A percentile compares a stretch with the other conserved stretches of the same genome.
phyloP scores from a whole-genome alignment of 768 basidiomycete species.

The Leccinum incarnatum region DNA sequence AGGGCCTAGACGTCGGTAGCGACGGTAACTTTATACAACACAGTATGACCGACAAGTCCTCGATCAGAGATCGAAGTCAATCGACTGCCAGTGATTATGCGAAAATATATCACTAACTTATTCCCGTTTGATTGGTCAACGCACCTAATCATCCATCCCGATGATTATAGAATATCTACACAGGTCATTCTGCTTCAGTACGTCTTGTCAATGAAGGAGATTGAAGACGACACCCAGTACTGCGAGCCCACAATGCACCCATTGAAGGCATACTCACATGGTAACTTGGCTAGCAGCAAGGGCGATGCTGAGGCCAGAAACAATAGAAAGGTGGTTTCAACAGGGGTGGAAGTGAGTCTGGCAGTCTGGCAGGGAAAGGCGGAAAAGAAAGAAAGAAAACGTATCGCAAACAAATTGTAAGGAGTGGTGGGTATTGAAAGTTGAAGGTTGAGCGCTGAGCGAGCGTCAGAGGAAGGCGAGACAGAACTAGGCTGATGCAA shows the following conservation, averaged over 20 bases:
- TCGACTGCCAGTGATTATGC: too few relatives aligned
- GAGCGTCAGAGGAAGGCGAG: neutral
- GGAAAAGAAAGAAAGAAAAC: conserved; percentile 14
- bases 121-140: neutral
- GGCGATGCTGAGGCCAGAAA: neutral
- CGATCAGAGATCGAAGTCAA: too few relatives aligned
- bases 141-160: neutral
- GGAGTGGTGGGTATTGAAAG: conserved; percentile 12
- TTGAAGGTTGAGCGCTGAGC: too few relatives aligned
- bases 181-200: neutral
- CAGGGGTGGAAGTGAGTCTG: neutral
- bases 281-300: neutral
- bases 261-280: too few relatives aligned
- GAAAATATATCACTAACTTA: neutral
- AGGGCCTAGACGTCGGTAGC: too few relatives aligned
- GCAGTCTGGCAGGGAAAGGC: conserved; percentile 7
- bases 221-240: conserved; percentile 7
- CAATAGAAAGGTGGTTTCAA: neutral
- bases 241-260: conserved; percentile 14
- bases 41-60: too few relatives aligned
- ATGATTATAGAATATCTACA: neutral
- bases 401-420: conserved; percentile 12
- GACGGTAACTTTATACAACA: too few relatives aligned
- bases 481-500: neutral
- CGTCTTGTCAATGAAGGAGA: neutral